Evolutionary conservation across 805 yeast species (phyloP), one percentile per base, ranked within the genome.

Genomic region (Jamesozyma rosinii): DNA sequence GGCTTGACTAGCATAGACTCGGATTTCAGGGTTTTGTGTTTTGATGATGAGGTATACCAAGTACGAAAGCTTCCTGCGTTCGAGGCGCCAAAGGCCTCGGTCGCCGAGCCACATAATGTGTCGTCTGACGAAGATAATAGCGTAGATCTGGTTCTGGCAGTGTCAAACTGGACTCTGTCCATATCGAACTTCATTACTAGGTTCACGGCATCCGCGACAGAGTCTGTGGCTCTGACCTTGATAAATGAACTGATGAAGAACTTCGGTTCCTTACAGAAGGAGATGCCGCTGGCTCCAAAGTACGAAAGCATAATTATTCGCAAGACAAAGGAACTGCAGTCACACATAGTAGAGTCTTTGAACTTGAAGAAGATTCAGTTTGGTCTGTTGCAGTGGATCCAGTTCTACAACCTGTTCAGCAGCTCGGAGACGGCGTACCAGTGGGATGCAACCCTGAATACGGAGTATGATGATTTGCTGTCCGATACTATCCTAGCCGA

Each of bases 11-110:
- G 15, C 2, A 46, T 49, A 2, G 64, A 61, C 35, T 37, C 44
- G 2, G 44, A 51, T 6, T 53, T 61, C 33, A 50, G 53, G 49
- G 54, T 53, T 4, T 45, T 61, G n/a, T 61, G 66, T 43, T 61
- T 61, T 36, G 47, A 56, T 37, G 66, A 61, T 45, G 49, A 51
- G 15, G 10, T 30, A 9, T 57, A 41, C 44, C 53, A 51, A 31
- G 38, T 59, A 18, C 47, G 44, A 13, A 55, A 51, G 38, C 26
- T 58, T n/a, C 48, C 58, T 9, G 57, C 50, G 13, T 18, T 46
- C 15, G 14, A 35, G 26, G 37, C 15, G 30, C 40, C 31, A 35
- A 13, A 18, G 42, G 29, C 11, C 11, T 18, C 34, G 22, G n/a
- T 22, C 14, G 30, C 6, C 15, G n/a, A 17, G 2, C 17, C 32